Base-by-base conservation (phyloP, 1,139 yeast species). In the Wickerhamomyces sp. region DNA sequence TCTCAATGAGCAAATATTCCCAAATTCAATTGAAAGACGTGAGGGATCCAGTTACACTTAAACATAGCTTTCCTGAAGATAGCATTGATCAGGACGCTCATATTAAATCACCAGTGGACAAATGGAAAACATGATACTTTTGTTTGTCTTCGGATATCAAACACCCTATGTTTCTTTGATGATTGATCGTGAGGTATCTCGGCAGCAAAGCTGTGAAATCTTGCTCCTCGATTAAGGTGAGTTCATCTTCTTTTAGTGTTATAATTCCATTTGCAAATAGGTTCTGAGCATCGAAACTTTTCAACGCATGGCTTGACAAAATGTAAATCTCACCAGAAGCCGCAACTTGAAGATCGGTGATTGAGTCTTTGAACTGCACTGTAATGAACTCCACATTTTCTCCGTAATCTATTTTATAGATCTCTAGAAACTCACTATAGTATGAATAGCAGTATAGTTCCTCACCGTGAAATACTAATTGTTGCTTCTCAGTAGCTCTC, bases 61-160 rank as follows among this genome's bases (percentile, higher is more conserved):
- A n/a, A n/a, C n/a, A n/a, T n/a, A n/a, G n/a, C n/a, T n/a, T n/a
- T n/a, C n/a, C n/a, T n/a, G n/a, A n/a, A n/a, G n/a, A n/a, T n/a
- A n/a, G n/a, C n/a, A n/a, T n/a, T n/a, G n/a, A n/a, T n/a, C n/a
- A n/a, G n/a, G n/a, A n/a, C n/a, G n/a, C n/a, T n/a, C n/a, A n/a
- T n/a, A n/a, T n/a, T n/a, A n/a, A n/a, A n/a, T n/a, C n/a, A n/a
- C n/a, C n/a, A n/a, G n/a, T n/a, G n/a, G n/a, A n/a, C 12, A 51
- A 16, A 26, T 47, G 47, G 31, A 70, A 56, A 4, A 70, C 57
- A 9, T 57, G 39, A 48, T 70, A 73, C 30, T 60, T 59, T 37
- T 63, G 64, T 33, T 58, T 56, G 26, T 62, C 58, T 3, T 52
- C 40, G 36, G 70, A 74, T 18, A 72, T 45, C 19, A 72, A 40